phyloP scores from a whole-genome alignment of 148 eudicot species.

The Dysphania ambrosioides region DNA sequence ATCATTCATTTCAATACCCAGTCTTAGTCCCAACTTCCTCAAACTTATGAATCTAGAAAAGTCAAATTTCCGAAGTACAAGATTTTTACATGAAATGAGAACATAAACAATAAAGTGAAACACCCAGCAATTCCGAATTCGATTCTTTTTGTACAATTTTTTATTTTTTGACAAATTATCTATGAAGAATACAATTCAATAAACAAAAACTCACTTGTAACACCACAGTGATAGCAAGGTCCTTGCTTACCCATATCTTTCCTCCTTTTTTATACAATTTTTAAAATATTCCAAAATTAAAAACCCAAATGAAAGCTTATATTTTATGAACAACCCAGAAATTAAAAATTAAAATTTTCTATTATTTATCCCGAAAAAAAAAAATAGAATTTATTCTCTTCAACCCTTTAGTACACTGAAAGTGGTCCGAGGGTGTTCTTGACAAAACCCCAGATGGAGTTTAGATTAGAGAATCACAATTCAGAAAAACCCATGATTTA shows the following conservation, averaged over 20 bases:
- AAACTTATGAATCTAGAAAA: constrained; percentile 33
- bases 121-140: constrained; percentile 4
- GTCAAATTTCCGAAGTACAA: constrained; percentile 15
- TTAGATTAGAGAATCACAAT: constrained; percentile 28
- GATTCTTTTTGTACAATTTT: no score
- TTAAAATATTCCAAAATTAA: constrained; percentile 17
- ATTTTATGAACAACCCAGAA: neutral
- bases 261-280: constrained; percentile 22
- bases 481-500: constrained; percentile 36
- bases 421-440: constrained; percentile 21
- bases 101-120: constrained; percentile 11
- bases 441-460: constrained; percentile 40
- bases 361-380: constrained; percentile 12
- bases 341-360: neutral
- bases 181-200: constrained; percentile 19
- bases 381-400: constrained; percentile 28
- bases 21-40: constrained; percentile 18
- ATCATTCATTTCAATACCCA: constrained; percentile 28
- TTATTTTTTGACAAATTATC: no score
- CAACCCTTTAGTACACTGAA: constrained; percentile 19
- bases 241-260: constrained; percentile 97
- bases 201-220: constrained; percentile 86
- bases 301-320: constrained; percentile 3
- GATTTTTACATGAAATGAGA: no score
- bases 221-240: constrained; percentile 99